Conservation (phyloP, 257 asterid genomes). For the Knoxia roxburghii region DNA sequence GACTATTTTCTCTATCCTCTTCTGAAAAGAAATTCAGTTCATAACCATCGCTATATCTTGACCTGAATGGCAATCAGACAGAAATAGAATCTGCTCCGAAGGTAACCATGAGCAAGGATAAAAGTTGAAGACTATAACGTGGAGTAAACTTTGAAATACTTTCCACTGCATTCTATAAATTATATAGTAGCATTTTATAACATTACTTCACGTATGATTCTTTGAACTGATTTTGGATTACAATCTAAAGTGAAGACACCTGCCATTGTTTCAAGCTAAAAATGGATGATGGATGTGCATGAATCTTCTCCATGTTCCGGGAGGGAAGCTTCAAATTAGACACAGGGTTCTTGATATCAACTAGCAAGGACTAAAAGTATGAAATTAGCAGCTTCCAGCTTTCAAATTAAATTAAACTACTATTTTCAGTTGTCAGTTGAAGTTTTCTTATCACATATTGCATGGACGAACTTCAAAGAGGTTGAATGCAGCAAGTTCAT, state of each 20-base stretch:
- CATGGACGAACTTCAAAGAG: not conserved
- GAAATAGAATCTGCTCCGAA: no score
- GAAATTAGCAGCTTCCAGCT: not conserved
- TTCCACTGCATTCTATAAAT: not conserved
- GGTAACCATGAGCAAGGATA: not conserved
- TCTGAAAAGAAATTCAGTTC: not conserved
- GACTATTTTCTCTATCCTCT: not conserved
- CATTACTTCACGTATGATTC: not conserved
- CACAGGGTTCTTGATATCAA: not conserved
- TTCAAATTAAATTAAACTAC: not conserved
- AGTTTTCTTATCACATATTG: not conserved
- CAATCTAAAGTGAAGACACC: not conserved
- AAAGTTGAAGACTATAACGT: not conserved
- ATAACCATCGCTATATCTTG: not conserved
- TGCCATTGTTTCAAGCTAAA: not conserved
- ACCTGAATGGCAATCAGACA: not conserved
- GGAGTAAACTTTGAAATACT: not conserved
- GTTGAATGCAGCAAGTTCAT: not conserved
- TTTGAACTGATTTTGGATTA: not conserved
- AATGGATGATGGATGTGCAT: not conserved
- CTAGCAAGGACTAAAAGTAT: not conserved
- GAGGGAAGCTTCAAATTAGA: not conserved
- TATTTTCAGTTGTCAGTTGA: not conserved
- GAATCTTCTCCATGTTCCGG: not conserved
- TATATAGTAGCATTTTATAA: not conserved